Conservation (phyloP, 768 basidiomycete species). For the Leccinum fibrillosum region DNA sequence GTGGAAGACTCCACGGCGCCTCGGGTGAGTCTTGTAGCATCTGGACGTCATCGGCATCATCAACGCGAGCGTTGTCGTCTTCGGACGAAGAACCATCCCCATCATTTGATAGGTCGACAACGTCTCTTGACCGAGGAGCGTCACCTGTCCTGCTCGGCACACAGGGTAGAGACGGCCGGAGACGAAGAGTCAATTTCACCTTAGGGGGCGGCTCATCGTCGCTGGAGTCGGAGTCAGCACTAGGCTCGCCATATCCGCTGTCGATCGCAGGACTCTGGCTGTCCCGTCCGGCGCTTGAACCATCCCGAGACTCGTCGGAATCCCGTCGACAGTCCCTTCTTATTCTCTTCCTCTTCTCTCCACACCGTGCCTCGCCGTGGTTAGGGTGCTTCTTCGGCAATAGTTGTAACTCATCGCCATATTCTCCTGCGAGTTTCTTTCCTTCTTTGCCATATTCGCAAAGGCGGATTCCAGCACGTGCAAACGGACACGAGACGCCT, state of each 20-base stretch:
- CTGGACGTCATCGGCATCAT: constrained; percentile 19
- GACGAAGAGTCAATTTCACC: constrained; percentile 66
- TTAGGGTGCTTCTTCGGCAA: constrained; percentile 43
- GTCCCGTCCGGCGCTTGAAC: constrained; percentile 10
- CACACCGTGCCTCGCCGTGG: constrained; percentile 36
- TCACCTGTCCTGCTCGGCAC: constrained; percentile 9
- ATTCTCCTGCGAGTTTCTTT: constrained; percentile 29
- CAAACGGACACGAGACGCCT: constrained; percentile 74
- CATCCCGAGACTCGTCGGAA: constrained; percentile 15
- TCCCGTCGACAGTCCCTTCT: constrained; percentile 30
- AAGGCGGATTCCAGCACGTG: constrained; percentile 66
- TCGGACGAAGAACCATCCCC: constrained; percentile 36
- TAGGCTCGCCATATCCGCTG: constrained; percentile 25
- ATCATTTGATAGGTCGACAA: constrained; percentile 44
- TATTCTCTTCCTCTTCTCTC: constrained; percentile 45
- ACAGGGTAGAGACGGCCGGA: constrained; percentile 40
- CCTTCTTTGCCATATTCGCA: constrained; percentile 62
- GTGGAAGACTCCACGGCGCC: constrained; percentile 49
- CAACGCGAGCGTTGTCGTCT: constrained; percentile 28
- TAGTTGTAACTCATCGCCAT: constrained; percentile 29
- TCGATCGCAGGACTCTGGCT: constrained; percentile 24
- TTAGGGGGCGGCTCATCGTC: constrained; percentile 49
- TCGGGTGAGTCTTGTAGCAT: constrained; percentile 26
- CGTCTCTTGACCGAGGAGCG: constrained; percentile 19
- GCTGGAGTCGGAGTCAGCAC: constrained; percentile 23